These are phyloP conservation scores for Toxoplasma gondii DNA, from an alignment of 169 alveolate species.

Conservation along the genomic window DNA sequence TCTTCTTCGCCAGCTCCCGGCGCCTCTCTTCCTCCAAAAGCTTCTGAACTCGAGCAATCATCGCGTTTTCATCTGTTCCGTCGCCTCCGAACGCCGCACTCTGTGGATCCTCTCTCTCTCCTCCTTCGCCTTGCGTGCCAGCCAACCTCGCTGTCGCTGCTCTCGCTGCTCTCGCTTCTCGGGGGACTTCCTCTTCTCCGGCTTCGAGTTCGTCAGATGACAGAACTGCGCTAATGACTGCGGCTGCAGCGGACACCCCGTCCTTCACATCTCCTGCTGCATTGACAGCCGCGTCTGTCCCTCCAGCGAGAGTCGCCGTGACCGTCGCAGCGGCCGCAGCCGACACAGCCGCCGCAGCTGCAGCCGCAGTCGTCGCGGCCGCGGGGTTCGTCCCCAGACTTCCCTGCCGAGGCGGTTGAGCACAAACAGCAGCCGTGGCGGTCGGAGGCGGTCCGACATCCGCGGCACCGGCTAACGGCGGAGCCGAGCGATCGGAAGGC, in stretches of 20 bases:
- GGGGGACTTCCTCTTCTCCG: background rate
- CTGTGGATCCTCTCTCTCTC: background rate
- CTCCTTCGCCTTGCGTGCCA: too few relatives aligned
- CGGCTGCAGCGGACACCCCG: background rate
- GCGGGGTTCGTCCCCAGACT: background rate
- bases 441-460: background rate
- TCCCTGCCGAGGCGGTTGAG: background rate
- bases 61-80: background rate
- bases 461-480: background rate
- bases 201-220: background rate
- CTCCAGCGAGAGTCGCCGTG: background rate
- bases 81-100: background rate
- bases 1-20: background rate
- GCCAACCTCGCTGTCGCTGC: background rate
- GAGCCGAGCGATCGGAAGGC: background rate
- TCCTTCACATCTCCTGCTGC: background rate
- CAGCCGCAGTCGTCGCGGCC: background rate
- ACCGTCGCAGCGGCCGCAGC: conserved; percentile 26
- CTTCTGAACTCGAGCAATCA: background rate
- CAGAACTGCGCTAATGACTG: background rate
- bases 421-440: background rate
- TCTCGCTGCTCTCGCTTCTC: background rate
- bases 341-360: background rate
- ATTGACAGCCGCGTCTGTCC: background rate
- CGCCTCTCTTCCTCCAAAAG: background rate